phyloP scores from a whole-genome alignment of 2,329 filamentous ascomycete genomes.

The Alternaria solani region DNA sequence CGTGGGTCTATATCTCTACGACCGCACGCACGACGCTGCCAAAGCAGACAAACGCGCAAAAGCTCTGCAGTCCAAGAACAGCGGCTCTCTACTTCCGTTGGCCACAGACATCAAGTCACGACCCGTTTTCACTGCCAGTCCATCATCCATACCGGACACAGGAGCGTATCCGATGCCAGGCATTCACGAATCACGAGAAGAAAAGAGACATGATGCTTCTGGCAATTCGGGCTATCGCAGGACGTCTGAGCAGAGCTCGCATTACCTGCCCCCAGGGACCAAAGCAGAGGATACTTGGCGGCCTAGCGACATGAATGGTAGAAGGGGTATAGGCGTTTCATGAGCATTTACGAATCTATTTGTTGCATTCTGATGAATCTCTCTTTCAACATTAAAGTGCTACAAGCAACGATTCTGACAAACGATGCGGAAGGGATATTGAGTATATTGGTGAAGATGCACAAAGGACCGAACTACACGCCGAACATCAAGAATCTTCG shows the following conservation, averaged over 20 bases:
- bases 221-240: conserved; percentile 58
- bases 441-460: background rate
- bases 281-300: conserved; percentile 87
- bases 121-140: conserved; percentile 50
- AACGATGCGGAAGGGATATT: background rate
- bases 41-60: conserved; percentile 83
- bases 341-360: conserved; percentile 17
- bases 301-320: conserved; percentile 35
- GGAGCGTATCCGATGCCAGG: conserved; percentile 39
- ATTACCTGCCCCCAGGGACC: conserved; percentile 79
- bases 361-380: background rate
- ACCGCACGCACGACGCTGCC: conserved; percentile 86
- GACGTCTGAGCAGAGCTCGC: conserved; percentile 50
- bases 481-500: background rate
- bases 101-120: conserved; percentile 48
- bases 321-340: conserved; percentile 34
- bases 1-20: conserved; percentile 91
- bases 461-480: background rate
- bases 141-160: conserved; percentile 49
- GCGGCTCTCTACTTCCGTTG: conserved; percentile 72
- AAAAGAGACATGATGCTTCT: conserved; percentile 66
- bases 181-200: conserved; percentile 51
- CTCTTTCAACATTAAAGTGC: background rate
- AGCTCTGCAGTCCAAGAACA: conserved; percentile 68
- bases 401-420: background rate